These are phyloP conservation scores for Ensete ventricosum DNA, from an alignment of 176 grass and related monocot genomes.

Conservation along the genomic window DNA sequence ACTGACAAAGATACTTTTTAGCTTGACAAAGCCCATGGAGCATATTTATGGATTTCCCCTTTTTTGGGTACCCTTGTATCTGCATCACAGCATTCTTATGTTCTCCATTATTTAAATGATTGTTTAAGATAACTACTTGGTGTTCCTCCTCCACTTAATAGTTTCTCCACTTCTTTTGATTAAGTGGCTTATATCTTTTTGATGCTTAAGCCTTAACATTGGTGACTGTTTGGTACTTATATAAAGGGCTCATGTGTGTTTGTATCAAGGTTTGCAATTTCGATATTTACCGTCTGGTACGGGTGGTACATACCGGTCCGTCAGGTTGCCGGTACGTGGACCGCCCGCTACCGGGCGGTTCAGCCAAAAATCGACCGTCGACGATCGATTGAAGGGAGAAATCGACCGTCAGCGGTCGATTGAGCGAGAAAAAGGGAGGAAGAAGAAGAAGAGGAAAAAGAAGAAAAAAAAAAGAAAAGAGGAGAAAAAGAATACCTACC, in stretches of 20 bases:
- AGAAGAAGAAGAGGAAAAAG: no score
- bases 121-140: not conserved
- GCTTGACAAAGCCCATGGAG: no score
- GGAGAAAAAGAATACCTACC: no score
- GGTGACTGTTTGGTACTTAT: not conserved
- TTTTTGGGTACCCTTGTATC: not conserved
- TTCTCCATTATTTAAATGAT: not conserved
- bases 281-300: conserved; percentile 31
- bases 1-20: no score
- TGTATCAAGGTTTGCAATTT: conserved; percentile 25
- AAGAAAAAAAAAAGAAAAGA: no score
- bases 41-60: not conserved
- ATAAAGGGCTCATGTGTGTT: not conserved
- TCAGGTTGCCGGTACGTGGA: no score
- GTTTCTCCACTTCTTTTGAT: not conserved
- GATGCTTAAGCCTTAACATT: not conserved
- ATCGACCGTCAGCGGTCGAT: no score
- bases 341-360: no score
- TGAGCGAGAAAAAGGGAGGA: no score
- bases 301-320: conserved; percentile 26
- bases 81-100: not conserved
- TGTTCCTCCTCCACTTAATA: not conserved
- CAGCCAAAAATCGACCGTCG: no score
- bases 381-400: no score
- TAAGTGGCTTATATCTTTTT: not conserved